Evolutionary conservation across 805 yeast species (phyloP).

Genomic region (Wickerhamiella azymoides): DNA sequence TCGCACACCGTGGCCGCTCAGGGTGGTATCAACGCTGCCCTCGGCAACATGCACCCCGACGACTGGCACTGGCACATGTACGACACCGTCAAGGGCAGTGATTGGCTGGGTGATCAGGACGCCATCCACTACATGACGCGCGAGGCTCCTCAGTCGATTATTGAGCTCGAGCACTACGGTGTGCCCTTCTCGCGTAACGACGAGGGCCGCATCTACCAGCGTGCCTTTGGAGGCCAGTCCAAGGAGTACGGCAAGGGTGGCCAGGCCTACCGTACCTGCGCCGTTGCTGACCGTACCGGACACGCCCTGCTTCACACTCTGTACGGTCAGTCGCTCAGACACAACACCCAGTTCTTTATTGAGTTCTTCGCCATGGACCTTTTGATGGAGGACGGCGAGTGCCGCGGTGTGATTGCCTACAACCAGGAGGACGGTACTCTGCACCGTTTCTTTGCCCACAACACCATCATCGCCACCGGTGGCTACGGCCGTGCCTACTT

Average conservation of each 20-base stretch:
- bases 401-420: slow-evolving; percentile 94
- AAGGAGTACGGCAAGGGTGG: slow-evolving; percentile 96
- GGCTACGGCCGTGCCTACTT: slow-evolving; percentile 98
- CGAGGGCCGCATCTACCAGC: slow-evolving; percentile 92
- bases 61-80: slow-evolving; percentile 99
- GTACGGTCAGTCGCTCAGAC: slow-evolving; percentile 92
- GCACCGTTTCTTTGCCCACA: slow-evolving; percentile 95
- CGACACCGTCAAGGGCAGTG: slow-evolving; percentile 97
- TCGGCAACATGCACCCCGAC: slow-evolving; percentile 96
- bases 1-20: slow-evolving; percentile 99
- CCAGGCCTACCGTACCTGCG: slow-evolving; percentile 98
- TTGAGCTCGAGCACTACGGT: slow-evolving; percentile 96
- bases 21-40: slow-evolving; percentile 98
- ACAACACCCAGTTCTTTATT: slow-evolving; percentile 94
- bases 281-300: slow-evolving; percentile 98
- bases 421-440: slow-evolving; percentile 98
- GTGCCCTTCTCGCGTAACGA: slow-evolving; percentile 96
- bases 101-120: slow-evolving; percentile 99
- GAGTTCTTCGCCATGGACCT: slow-evolving; percentile 94
- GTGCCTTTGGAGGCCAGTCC: slow-evolving; percentile 98
- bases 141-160: slow-evolving; percentile 91
- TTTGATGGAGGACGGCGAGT: slow-evolving; percentile 86
- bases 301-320: slow-evolving; percentile 92
- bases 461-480: slow-evolving; percentile 95
- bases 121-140: slow-evolving; percentile 98